Percentiles rank a stretch among this genome's conserved stretches.
Evolutionary conservation across 768 basidiomycete species (phyloP).

Genomic region (Chalciporus chontae): DNA sequence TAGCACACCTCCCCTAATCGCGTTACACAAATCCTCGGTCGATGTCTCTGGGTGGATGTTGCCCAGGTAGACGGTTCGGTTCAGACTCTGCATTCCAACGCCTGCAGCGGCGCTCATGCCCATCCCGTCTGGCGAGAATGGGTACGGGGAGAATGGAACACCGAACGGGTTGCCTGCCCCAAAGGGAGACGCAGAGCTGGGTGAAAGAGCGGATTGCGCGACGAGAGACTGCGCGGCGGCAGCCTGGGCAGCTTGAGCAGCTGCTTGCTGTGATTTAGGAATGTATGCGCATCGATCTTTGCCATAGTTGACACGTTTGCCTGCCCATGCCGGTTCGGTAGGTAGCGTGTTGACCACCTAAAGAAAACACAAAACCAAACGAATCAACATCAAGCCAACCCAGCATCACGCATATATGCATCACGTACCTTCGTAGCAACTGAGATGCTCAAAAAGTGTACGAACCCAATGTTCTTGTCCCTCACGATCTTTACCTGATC

Average conservation of each 20-base stretch:
- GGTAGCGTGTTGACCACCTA: conserved; percentile 94
- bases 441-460: conserved; percentile 95
- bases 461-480: conserved; percentile 99
- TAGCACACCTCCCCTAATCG: conserved; percentile 93
- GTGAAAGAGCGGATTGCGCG: conserved; percentile 43
- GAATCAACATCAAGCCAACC: conserved; percentile 3
- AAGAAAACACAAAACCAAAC: background rate
- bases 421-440: conserved; percentile 85
- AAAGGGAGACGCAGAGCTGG: conserved; percentile 29
- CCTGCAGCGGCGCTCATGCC: conserved; percentile 24
- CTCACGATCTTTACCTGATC: conserved; percentile 99
- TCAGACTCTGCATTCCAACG: conserved; percentile 56
- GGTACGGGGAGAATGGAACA: conserved; percentile 44
- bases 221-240: conserved; percentile 76
- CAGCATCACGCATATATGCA: background rate
- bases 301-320: conserved; percentile 96
- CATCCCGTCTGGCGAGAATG: conserved; percentile 44
- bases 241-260: conserved; percentile 81
- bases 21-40: conserved; percentile 93
- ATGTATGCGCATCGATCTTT: conserved; percentile 99
- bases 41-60: conserved; percentile 97
- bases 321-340: conserved; percentile 89
- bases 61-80: conserved; percentile 92
- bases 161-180: conserved; percentile 30
- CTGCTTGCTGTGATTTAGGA: conserved; percentile 91